Evolutionary conservation across 495 filamentous ascomycete species (phyloP), one percentile per base, ranked within the genome.

Genomic region (Penicillium lagena): DNA sequence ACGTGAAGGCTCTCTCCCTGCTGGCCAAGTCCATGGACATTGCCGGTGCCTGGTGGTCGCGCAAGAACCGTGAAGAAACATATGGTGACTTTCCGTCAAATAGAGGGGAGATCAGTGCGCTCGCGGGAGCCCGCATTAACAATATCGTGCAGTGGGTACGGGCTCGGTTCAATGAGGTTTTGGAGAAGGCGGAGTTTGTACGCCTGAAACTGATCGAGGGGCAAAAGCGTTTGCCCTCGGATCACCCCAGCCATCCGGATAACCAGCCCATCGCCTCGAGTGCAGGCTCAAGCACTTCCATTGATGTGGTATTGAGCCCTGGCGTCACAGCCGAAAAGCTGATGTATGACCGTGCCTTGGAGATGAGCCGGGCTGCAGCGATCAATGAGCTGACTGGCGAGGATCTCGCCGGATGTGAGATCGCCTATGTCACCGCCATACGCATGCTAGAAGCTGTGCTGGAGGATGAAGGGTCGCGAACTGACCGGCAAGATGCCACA

Each of bases 1-100:
- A 96, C 55, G 90, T 98, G 35, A 97, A 97, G 63, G 86, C 89
- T 7, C 74, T 98, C 32, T 79, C 86, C 9, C 76, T 97, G 41
- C 76, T 97, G 7, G 87, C 88, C 11, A 91, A 88, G 56, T 87
- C 89, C n/a, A 98, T 96, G 87, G 89, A 97, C 59, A 87, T 96
- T 53, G 93, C 90, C 29, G 87, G 89, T 15, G 76, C 79, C 14
- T 98, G 90, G 94, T 97, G 93, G 93, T 72, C 76, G 11, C 81
- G 82, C 27, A 87, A 82, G 64, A 87, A 73, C 46, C 77, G 81
- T 5, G 73, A 78, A n/a, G 87, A 88, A 37, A 62, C 75, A 0
- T 73, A 73, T 48, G 68, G 60, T 17, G 73, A 80, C 28, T 63
- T 62, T 12, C 60, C 67, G 35, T 68, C 67, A 73, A 41, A 29